These are phyloP conservation scores for Russula foetens DNA, from an alignment of 768 basidiomycete species.

Conservation along the genomic window DNA sequence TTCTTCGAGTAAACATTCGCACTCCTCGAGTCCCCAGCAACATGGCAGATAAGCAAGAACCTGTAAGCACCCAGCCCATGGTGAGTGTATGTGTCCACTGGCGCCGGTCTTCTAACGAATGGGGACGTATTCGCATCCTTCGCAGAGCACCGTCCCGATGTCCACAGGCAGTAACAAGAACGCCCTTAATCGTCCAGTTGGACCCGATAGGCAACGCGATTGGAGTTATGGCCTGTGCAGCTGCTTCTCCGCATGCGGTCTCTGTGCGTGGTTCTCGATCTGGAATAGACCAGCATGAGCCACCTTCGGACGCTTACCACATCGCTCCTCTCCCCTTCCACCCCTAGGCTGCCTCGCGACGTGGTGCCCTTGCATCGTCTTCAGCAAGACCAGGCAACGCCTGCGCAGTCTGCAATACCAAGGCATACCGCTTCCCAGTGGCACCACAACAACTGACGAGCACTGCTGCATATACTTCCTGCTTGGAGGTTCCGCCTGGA, in stretches of 20 bases:
- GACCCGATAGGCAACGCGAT: slow-evolving; percentile 27
- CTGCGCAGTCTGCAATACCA: slow-evolving; percentile 30
- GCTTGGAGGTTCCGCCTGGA: not conserved
- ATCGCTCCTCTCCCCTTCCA: not conserved
- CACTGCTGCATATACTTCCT: not conserved
- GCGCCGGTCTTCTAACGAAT: not conserved
- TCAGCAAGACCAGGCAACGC: slow-evolving; percentile 34
- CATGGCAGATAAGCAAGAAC: no score
- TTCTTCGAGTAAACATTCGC: no score
- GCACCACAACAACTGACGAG: not conserved
- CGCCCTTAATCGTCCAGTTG: slow-evolving; percentile 21
- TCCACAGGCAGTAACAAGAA: slow-evolving; percentile 19
- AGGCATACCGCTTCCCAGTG: slow-evolving; percentile 28
- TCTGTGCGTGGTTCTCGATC: slow-evolving; percentile 20
- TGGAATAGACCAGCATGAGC: no score
- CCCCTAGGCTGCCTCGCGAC: slow-evolving; percentile 29
- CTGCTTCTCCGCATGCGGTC: slow-evolving; percentile 21
- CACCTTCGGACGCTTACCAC: not conserved
- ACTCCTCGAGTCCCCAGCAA: no score
- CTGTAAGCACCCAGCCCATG: not conserved
- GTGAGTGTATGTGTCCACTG: not conserved
- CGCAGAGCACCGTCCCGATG: not conserved
- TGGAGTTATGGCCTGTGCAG: slow-evolving; percentile 26
- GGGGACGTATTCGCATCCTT: no score
- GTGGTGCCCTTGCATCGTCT: slow-evolving; percentile 37